phyloP scores from a whole-genome alignment of 768 basidiomycete species.

The Boletus subcaerulescens region DNA sequence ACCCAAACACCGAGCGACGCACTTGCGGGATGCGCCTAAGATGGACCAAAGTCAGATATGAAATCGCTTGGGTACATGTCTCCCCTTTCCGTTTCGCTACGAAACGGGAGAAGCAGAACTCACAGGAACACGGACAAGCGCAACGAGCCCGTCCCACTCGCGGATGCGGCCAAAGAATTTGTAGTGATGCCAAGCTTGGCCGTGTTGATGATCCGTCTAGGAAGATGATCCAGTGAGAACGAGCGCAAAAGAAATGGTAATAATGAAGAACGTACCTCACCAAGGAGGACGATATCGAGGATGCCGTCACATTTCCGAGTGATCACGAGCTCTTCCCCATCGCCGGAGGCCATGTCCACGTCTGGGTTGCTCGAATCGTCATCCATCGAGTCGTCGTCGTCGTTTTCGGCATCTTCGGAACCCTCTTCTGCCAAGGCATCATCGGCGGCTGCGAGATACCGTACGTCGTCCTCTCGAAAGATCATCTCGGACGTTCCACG shows the following conservation, averaged over 20 bases:
- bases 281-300: slow-evolving; percentile 58
- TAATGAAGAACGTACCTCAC: slow-evolving; percentile 41
- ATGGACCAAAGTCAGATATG: slow-evolving; percentile 6
- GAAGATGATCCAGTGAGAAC: not conserved
- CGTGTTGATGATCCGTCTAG: slow-evolving; percentile 49
- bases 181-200: slow-evolving; percentile 47
- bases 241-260: not conserved
- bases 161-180: slow-evolving; percentile 53
- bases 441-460: slow-evolving; percentile 18
- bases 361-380: slow-evolving; percentile 27
- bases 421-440: slow-evolving; percentile 8
- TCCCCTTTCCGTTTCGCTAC: not conserved
- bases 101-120: slow-evolving; percentile 4
- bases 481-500: slow-evolving; percentile 30
- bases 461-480: slow-evolving; percentile 26
- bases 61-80: too few relatives aligned
- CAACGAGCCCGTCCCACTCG: slow-evolving; percentile 58
- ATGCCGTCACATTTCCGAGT: slow-evolving; percentile 49
- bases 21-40: slow-evolving; percentile 4
- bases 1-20: slow-evolving; percentile 34
- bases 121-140: slow-evolving; percentile 44
- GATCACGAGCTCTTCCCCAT: slow-evolving; percentile 22
- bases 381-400: slow-evolving; percentile 25
- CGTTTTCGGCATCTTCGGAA: slow-evolving; percentile 27
- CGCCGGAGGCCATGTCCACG: slow-evolving; percentile 25